These are phyloP conservation scores for Vanrija humicola DNA, from an alignment of 1,284 basidiomycete species.

Conservation along the genomic window DNA sequence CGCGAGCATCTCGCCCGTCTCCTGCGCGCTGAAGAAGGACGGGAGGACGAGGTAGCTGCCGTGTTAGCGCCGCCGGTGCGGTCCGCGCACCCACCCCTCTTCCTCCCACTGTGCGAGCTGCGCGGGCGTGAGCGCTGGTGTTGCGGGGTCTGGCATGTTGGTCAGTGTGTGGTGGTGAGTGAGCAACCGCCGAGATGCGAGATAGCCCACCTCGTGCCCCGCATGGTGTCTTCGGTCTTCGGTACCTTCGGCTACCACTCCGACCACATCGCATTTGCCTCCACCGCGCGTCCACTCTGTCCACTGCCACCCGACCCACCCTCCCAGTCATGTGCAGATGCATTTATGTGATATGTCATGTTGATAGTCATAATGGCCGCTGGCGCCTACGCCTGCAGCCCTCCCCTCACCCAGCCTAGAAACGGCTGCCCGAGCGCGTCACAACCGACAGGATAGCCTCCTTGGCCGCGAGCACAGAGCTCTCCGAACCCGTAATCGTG, in stretches of 20 bases:
- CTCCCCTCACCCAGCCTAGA: not conserved
- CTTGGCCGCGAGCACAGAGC: constrained; percentile 68
- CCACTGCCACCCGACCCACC: too few species aligned
- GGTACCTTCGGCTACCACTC: too few species aligned
- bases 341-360: not conserved
- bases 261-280: not conserved
- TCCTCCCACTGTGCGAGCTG: constrained; percentile 32
- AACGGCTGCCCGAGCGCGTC: constrained; percentile 20
- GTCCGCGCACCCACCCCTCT: constrained; percentile 26
- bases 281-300: not conserved
- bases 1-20: constrained; percentile 61
- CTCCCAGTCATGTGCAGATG: not conserved
- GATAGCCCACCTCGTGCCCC: not conserved
- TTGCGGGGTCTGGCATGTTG: too few species aligned
- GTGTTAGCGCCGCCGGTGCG: not conserved
- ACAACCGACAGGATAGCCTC: constrained; percentile 72
- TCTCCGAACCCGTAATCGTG: constrained; percentile 68
- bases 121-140: constrained; percentile 21
- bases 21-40: constrained; percentile 61
- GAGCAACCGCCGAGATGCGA: not conserved
- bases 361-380: not conserved
- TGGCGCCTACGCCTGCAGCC: not conserved
- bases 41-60: constrained; percentile 71
- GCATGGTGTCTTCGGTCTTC: too few species aligned
- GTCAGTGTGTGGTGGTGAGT: constrained; percentile 12